These are phyloP conservation scores for Luffa aegyptiaca DNA, from an alignment of 306 rosid genomes.

Conservation along the genomic window DNA sequence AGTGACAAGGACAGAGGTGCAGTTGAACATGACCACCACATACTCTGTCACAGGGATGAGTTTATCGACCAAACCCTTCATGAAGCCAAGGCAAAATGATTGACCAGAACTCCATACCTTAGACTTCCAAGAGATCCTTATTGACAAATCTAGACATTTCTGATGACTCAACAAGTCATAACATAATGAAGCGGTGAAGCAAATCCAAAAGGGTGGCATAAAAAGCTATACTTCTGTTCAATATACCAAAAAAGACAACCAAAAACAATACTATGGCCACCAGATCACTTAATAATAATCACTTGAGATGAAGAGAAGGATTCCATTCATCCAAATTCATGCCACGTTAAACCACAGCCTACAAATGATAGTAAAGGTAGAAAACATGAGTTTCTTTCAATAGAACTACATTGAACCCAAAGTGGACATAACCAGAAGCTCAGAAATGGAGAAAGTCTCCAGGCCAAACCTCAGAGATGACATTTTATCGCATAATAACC, in stretches of 20 bases:
- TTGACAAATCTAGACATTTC: not conserved
- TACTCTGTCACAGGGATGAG: not conserved
- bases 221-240: not conserved
- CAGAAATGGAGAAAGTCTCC: not conserved
- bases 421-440: not conserved
- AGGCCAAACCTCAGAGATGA: not conserved
- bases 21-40: not conserved
- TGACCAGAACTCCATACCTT: not conserved
- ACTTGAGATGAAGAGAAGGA: not conserved
- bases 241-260: not conserved
- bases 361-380: not conserved
- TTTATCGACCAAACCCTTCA: not conserved
- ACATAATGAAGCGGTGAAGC: not conserved
- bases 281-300: not conserved
- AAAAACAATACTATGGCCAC: not conserved
- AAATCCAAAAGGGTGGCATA: not conserved
- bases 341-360: not conserved
- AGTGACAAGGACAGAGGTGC: not conserved
- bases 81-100: not conserved
- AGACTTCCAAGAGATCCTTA: not conserved
- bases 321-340: not conserved
- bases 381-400: not conserved
- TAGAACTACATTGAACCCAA: not conserved
- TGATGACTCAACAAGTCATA: not conserved
- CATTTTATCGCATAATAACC: not conserved